A percentile compares a stretch with the other conserved stretches of the same genome.
Evolutionary conservation across 441 rosid genomes (phyloP).

Genomic region (Syzygium malaccense): DNA sequence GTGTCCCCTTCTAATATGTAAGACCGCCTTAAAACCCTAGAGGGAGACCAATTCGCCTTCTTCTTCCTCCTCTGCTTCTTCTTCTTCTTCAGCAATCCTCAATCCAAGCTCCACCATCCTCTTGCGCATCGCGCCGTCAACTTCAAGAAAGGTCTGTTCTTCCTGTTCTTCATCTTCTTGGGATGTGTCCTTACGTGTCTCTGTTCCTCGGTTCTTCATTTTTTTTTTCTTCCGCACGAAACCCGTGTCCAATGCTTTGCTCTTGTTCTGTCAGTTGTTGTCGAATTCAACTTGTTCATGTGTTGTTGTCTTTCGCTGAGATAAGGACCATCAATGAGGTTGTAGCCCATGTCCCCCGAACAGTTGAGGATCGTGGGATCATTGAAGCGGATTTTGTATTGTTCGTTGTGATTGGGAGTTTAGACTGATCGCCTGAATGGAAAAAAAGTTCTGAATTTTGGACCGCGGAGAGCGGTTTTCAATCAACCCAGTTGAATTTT

Average conservation of each 20-base stretch:
- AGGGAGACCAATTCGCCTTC: not conserved
- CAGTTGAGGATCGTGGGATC: not conserved
- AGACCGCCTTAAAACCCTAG: not conserved
- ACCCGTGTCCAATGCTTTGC: not conserved
- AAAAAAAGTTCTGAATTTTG: not conserved
- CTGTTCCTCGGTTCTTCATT: not conserved
- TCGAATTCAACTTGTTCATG: not conserved
- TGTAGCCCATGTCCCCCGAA: not conserved
- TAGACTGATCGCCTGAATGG: not conserved
- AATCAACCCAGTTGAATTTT: not conserved
- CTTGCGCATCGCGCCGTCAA: not conserved
- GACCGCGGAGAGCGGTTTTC: not conserved
- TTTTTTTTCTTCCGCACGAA: not conserved
- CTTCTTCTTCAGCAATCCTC: not conserved
- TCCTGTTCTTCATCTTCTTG: not conserved
- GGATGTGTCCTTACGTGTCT: not conserved
- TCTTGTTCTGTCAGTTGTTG: not conserved
- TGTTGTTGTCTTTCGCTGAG: not conserved
- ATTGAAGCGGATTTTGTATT: not conserved
- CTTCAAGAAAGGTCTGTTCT: not conserved
- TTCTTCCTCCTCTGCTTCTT: too few species aligned
- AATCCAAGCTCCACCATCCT: not conserved
- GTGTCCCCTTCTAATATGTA: not conserved
- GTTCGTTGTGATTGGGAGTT: not conserved
- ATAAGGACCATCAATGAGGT: not conserved